Percentiles rank a stretch among this genome's conserved stretches.
Conservation (phyloP, 805 yeast species). For the Torulaspora maleeae region DNA sequence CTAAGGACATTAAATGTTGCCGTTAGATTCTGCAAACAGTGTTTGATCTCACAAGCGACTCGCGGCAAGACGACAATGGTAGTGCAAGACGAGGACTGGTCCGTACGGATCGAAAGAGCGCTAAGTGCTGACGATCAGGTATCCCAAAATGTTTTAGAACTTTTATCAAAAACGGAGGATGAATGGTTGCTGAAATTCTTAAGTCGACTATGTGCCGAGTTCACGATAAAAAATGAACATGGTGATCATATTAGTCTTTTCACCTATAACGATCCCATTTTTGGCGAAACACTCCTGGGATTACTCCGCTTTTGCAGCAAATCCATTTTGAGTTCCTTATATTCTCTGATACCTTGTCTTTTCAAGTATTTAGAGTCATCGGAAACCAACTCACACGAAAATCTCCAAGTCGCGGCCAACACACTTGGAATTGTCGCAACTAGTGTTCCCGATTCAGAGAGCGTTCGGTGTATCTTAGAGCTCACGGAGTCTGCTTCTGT, state of each 20-base stretch:
- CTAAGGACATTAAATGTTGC: conserved; percentile 39
- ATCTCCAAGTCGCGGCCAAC: conserved; percentile 40
- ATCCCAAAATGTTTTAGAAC: not conserved
- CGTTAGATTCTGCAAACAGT: conserved; percentile 50
- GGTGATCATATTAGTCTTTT: conserved; percentile 19
- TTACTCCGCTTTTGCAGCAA: conserved; percentile 23
- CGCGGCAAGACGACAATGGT: conserved; percentile 50
- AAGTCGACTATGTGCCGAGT: conserved; percentile 38
- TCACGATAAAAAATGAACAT: conserved; percentile 17
- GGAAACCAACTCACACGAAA: conserved; percentile 19
- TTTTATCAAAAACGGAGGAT: conserved; percentile 21
- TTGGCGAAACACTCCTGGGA: conserved; percentile 36
- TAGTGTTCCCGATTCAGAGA: conserved; percentile 10
- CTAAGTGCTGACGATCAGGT: conserved; percentile 57
- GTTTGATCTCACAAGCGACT: conserved; percentile 62
- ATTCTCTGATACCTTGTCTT: conserved; percentile 23
- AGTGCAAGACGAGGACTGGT: conserved; percentile 72
- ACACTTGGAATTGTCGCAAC: conserved; percentile 44
- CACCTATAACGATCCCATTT: conserved; percentile 26
- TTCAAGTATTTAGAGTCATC: conserved; percentile 21
- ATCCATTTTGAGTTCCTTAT: conserved; percentile 8
- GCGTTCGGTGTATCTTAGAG: conserved; percentile 7
- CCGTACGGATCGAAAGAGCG: conserved; percentile 61
- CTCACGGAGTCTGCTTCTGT: not conserved
- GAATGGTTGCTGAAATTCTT: conserved; percentile 31